Percentiles rank a stretch among this genome's conserved stretches.
Conservation (phyloP, 805 yeast genomes). For the Priceomyces haplophilus region DNA sequence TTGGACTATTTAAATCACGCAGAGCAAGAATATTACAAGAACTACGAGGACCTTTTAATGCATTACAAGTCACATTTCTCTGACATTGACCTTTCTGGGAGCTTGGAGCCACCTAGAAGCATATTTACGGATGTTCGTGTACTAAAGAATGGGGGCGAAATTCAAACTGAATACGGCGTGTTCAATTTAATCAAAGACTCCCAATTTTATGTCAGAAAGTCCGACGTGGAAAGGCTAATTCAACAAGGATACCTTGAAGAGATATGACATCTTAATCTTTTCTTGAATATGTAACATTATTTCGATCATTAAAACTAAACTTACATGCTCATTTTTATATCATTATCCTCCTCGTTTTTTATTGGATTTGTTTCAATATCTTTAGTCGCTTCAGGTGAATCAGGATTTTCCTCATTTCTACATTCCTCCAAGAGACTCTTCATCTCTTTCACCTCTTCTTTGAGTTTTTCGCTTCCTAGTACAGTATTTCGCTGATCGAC, state of each 20-base stretch:
- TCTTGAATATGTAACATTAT: neutral
- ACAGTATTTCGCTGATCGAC: conserved; percentile 69
- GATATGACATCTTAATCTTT: conserved; percentile 36
- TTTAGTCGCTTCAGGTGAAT: neutral
- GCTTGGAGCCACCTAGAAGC: conserved; percentile 86
- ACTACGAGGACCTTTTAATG: conserved; percentile 67
- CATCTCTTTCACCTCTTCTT: conserved; percentile 38
- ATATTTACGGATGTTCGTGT: conserved; percentile 94
- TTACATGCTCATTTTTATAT: conserved; percentile 1
- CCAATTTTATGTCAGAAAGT: conserved; percentile 89
- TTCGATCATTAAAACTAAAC: neutral
- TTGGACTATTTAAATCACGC: conserved; percentile 61
- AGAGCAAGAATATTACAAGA: conserved; percentile 75
- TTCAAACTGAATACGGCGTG: conserved; percentile 95
- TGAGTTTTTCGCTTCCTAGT: conserved; percentile 58
- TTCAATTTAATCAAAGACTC: conserved; percentile 90
- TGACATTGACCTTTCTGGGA: conserved; percentile 84
- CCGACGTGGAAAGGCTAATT: conserved; percentile 89
- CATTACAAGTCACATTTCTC: conserved; percentile 76
- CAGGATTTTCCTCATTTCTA: neutral
- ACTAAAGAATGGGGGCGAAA: conserved; percentile 91
- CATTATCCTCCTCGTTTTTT: conserved; percentile 2
- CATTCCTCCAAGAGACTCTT: conserved; percentile 4
- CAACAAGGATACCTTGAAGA: conserved; percentile 92
- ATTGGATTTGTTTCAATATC: neutral